Conservation (phyloP, 257 asterid genomes). For the Jaltomata sinuosa region DNA sequence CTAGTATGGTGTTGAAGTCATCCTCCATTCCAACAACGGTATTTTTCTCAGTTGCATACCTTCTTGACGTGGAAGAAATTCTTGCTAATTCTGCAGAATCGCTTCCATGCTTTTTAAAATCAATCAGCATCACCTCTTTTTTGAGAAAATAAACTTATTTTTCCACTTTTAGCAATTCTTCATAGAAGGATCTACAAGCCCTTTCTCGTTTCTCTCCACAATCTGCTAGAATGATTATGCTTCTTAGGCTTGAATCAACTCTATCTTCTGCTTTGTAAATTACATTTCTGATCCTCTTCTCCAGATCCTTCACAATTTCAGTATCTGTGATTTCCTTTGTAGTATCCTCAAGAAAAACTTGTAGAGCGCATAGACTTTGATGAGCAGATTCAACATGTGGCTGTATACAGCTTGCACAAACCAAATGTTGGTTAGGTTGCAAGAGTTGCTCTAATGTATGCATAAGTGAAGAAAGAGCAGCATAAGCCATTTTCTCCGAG, state of each 20-base stretch:
- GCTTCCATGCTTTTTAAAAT: neutral
- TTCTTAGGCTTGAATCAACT: neutral
- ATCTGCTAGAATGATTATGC: neutral
- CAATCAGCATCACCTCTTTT: neutral
- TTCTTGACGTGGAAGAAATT: neutral
- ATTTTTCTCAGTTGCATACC: neutral
- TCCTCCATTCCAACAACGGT: neutral
- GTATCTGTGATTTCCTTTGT: neutral
- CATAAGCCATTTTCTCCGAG: slow-evolving; percentile 1
- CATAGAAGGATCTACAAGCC: neutral
- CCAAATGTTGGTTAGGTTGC: neutral
- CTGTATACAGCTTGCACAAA: neutral
- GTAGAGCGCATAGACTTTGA: neutral
- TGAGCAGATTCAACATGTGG: neutral
- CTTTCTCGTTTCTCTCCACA: neutral
- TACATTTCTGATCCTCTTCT: slow-evolving; percentile 1
- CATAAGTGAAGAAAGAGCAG: slow-evolving; percentile 19
- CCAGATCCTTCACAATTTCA: neutral
- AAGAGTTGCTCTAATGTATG: slow-evolving; percentile 4
- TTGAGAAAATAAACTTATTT: neutral
- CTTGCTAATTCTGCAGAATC: neutral
- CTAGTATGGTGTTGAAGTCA: neutral
- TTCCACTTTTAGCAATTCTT: neutral
- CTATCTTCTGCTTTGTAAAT: neutral
- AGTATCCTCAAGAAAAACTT: neutral